A percentile compares a stretch with the other conserved stretches of the same genome.
These are phyloP conservation scores for Bondarzewia mesenterica DNA, from an alignment of 1,284 basidiomycete genomes.

Conservation along the genomic window DNA sequence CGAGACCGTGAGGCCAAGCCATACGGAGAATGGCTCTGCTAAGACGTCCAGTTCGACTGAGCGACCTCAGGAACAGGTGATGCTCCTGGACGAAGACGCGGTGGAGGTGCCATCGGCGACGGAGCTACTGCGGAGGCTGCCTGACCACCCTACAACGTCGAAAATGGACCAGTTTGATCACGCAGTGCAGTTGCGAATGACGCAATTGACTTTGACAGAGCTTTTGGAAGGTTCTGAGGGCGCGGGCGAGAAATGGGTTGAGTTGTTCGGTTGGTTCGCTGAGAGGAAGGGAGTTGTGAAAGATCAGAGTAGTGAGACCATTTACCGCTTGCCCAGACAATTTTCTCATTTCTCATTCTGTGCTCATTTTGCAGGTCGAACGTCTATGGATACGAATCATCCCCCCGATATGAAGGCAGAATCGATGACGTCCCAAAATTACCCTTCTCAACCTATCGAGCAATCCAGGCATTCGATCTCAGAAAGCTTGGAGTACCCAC, in stretches of 20 bases:
- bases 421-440: background rate
- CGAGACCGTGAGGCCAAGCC: background rate
- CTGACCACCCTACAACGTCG: conserved; percentile 46
- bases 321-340: background rate
- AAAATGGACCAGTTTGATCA: conserved; percentile 66
- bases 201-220: conserved; percentile 79
- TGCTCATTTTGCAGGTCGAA: conserved; percentile 4
- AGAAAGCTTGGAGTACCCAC: background rate
- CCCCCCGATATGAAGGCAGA: conserved; percentile 3
- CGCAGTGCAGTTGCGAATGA: conserved; percentile 82
- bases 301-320: conserved; percentile 29
- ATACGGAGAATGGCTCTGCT: conserved; percentile 4
- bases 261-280: conserved; percentile 82
- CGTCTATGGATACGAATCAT: conserved; percentile 11
- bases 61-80: background rate
- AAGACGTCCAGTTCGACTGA: background rate
- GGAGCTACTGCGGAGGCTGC: conserved; percentile 41
- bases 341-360: background rate
- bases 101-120: conserved; percentile 36
- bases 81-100: conserved; percentile 29
- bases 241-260: conserved; percentile 78
- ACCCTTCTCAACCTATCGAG: background rate
- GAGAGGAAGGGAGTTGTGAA: conserved; percentile 39
- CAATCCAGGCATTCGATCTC: background rate
- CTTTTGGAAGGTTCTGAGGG: conserved; percentile 81